Evolutionary conservation across 352 stramenopile genomes (phyloP).

Genomic region (Globisporangium ultimum): DNA sequence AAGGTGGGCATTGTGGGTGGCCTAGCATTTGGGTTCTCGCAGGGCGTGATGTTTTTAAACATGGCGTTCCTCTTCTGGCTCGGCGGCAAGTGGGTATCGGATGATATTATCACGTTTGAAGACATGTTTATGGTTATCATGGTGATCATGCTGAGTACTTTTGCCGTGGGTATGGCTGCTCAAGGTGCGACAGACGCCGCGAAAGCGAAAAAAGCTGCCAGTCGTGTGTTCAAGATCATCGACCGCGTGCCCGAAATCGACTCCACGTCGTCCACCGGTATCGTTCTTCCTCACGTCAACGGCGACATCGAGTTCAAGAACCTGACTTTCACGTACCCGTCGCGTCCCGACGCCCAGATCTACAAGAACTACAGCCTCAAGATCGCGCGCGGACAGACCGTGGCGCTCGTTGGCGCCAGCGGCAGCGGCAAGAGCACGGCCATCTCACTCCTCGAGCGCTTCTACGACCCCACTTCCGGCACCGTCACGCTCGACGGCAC

Average conservation of each 20-base stretch:
- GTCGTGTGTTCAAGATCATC: constrained; percentile 29
- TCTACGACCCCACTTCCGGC: constrained; percentile 46
- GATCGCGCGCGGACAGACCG: constrained; percentile 26
- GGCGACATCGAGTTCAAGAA: constrained; percentile 44
- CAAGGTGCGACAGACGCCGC: constrained; percentile 21
- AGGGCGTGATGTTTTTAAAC: constrained; percentile 62
- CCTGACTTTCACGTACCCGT: constrained; percentile 39
- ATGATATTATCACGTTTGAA: constrained; percentile 48
- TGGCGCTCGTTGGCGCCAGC: constrained; percentile 30
- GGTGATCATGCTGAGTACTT: constrained; percentile 51
- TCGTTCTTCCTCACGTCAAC: constrained; percentile 11
- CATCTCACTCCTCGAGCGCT: constrained; percentile 69
- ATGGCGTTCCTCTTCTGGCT: constrained; percentile 77
- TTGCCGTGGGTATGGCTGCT: constrained; percentile 21
- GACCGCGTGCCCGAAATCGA: constrained; percentile 33
- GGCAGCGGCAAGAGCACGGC: constrained; percentile 85
- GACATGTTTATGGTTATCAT: constrained; percentile 74
- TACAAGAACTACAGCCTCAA: constrained; percentile 67
- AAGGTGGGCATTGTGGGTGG: constrained; percentile 44
- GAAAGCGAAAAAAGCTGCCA: constrained; percentile 22
- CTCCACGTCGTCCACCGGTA: constrained; percentile 5
- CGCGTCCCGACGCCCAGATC: constrained; percentile 39
- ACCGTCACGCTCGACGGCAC: constrained; percentile 44
- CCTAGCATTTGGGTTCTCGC: constrained; percentile 52
- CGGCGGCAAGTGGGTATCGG: constrained; percentile 52